Conservation (phyloP, 371 early-diverging fungal species). For the Nosema granulosis region DNA sequence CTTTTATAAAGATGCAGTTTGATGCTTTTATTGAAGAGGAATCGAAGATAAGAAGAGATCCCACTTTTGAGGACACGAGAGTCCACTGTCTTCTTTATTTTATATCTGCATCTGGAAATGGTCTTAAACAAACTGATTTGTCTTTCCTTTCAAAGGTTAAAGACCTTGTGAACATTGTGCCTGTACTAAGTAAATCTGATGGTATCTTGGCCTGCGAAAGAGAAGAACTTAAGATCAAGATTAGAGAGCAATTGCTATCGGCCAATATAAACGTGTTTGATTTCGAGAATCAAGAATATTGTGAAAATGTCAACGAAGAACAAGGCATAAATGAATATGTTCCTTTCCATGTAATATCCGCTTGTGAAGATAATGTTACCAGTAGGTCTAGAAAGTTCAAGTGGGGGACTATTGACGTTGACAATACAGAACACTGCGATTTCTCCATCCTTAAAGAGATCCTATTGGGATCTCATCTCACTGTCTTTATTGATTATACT, state of each 20-base stretch:
- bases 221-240: slow-evolving; percentile 30
- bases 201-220: slow-evolving; percentile 56
- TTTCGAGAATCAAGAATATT: slow-evolving; percentile 46
- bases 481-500: slow-evolving; percentile 61
- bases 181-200: slow-evolving; percentile 66
- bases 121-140: slow-evolving; percentile 64
- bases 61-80: slow-evolving; percentile 63
- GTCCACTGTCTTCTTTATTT: slow-evolving; percentile 65
- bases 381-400: slow-evolving; percentile 29
- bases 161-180: slow-evolving; percentile 61
- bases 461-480: slow-evolving; percentile 47
- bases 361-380: slow-evolving; percentile 8
- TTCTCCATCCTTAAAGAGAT: slow-evolving; percentile 55
- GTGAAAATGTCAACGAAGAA: not conserved
- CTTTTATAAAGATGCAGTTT: slow-evolving; percentile 60
- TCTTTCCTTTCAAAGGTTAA: slow-evolving; percentile 57
- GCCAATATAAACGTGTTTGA: slow-evolving; percentile 61
- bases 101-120: slow-evolving; percentile 50
- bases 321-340: slow-evolving; percentile 32
- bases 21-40: slow-evolving; percentile 65
- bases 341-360: slow-evolving; percentile 39
- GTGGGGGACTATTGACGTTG: slow-evolving; percentile 40
- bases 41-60: slow-evolving; percentile 64
- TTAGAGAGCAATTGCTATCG: slow-evolving; percentile 50
- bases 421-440: slow-evolving; percentile 58